phyloP scores from a whole-genome alignment of 2,329 filamentous ascomycete species.

The Graphilbum fragrans region DNA sequence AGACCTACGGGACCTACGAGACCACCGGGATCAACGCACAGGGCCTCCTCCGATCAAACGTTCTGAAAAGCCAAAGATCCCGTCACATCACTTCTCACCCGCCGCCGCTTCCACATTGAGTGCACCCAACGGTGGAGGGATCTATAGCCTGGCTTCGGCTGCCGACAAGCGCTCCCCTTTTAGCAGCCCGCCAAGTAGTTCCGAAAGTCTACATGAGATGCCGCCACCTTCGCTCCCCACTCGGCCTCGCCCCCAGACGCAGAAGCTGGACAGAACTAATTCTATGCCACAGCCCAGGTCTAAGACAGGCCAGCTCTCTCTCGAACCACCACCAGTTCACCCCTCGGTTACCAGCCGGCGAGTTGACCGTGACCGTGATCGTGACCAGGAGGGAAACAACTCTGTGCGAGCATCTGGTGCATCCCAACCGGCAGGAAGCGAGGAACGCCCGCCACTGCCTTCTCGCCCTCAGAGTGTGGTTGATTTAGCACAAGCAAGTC shows the following conservation, averaged over 20 bases:
- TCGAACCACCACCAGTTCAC: slow-evolving; percentile 42
- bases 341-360: slow-evolving; percentile 31
- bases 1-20: background rate
- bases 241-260: slow-evolving; percentile 33
- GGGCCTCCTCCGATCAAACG: slow-evolving; percentile 68
- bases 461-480: slow-evolving; percentile 29
- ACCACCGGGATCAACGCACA: slow-evolving; percentile 10
- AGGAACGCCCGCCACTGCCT: slow-evolving; percentile 35
- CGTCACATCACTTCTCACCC: slow-evolving; percentile 11
- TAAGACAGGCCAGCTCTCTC: slow-evolving; percentile 20
- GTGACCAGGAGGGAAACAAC: slow-evolving; percentile 22
- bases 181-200: slow-evolving; percentile 70
- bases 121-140: slow-evolving; percentile 12
- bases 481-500: slow-evolving; percentile 1
- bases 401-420: background rate
- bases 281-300: slow-evolving; percentile 1
- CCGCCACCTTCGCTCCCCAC: slow-evolving; percentile 35
- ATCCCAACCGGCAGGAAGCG: slow-evolving; percentile 22
- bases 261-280: slow-evolving; percentile 10
- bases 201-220: slow-evolving; percentile 43
- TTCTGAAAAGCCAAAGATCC: slow-evolving; percentile 50
- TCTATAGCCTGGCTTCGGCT: slow-evolving; percentile 19
- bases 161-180: slow-evolving; percentile 59
- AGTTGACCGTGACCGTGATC: slow-evolving; percentile 32
- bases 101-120: background rate